phyloP scores from a whole-genome alignment of 805 yeast genomes.

The Ogataea nitratoaversa region DNA sequence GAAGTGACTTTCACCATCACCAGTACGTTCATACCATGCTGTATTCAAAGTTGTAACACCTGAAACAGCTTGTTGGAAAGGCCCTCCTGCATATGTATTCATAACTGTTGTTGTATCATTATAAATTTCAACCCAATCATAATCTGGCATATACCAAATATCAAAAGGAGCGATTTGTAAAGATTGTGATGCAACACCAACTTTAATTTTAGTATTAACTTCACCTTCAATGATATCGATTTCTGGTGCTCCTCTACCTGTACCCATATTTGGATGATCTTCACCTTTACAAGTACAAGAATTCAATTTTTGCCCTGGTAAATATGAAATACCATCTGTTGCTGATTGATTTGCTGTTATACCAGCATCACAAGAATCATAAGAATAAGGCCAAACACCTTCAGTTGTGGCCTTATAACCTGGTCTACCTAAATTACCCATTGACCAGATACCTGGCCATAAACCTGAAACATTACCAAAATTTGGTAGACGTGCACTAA shows the following conservation, averaged over 20 bases:
- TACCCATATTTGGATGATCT: conserved; percentile 84
- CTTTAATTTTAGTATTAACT: conserved; percentile 43
- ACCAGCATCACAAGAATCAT: conserved; percentile 87
- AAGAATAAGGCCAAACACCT: conserved; percentile 94
- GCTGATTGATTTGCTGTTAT: conserved; percentile 92
- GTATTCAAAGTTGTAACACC: conserved; percentile 74
- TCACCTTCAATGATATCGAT: conserved; percentile 90
- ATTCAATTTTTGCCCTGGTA: conserved; percentile 79
- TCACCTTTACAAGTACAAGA: conserved; percentile 77
- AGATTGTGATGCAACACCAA: conserved; percentile 87
- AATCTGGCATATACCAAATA: conserved; percentile 91
- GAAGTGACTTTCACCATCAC: conserved; percentile 41
- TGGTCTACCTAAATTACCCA: conserved; percentile 91
- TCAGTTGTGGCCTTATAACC: conserved; percentile 85
- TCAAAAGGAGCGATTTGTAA: conserved; percentile 91
- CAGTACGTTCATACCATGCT: conserved; percentile 76
- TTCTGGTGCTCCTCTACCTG: conserved; percentile 94
- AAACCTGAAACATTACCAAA: conserved; percentile 74
- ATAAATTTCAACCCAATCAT: conserved; percentile 68
- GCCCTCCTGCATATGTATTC: conserved; percentile 91
- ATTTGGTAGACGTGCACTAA: conserved; percentile 75
- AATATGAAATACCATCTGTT: conserved; percentile 79
- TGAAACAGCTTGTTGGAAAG: conserved; percentile 89
- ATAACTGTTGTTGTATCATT: conserved; percentile 67
- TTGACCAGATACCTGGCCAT: conserved; percentile 97